Evolutionary conservation across 352 stramenopile species (phyloP), one percentile per base, ranked within the genome.

Genomic region (Globisporangium nagaii): DNA sequence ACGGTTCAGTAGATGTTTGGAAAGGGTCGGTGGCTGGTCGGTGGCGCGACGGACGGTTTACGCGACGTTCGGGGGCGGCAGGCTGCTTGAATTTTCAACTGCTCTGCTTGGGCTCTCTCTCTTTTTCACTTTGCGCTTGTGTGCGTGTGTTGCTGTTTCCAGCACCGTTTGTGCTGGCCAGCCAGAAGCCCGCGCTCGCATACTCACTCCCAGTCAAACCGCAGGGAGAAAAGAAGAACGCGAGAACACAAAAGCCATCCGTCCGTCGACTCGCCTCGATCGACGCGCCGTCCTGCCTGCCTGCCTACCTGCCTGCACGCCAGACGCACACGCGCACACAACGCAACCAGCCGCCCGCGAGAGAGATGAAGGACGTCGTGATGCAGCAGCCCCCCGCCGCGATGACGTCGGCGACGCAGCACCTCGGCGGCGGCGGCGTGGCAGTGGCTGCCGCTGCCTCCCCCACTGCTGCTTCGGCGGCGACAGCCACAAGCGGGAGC

Each of bases 31-130:
- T 10, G 28, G 1, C 24, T 11, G 8, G 30, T 39, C 25, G 22
- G 56, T 62, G 48, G 19, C 46, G 24, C 17, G 9, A 35, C 47
- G 34, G 56, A 37, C 48, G 25, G 0, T 9, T 15, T 6, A 0
- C 2, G 50, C 37, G 50, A 15, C 42, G 2, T 22, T 30, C 28
- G 10, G 51, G 27, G 51, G 30, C 41, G 50, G 28, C 8, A 58
- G 51, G 47, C 49, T 58, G 57, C 49, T 63, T 63, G 57, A 58
- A 42, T 58, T 56, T 63, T 28, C 30, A 20, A 13, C 27, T 44
- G 28, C 40, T 49, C 51, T 58, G 42, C 53, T 59, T 59, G 42
- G 52, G 32, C 22, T 30, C 34, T 42, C 41, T 25, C 15, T 44
- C 28, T 27, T 27, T 50, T 39, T 28, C 11, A 30, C 31, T 41